Percentiles rank a stretch among this genome's conserved stretches.
These are phyloP conservation scores for Aureobasidium sp. DNA, from an alignment of 2,329 filamentous ascomycete genomes.

Conservation along the genomic window DNA sequence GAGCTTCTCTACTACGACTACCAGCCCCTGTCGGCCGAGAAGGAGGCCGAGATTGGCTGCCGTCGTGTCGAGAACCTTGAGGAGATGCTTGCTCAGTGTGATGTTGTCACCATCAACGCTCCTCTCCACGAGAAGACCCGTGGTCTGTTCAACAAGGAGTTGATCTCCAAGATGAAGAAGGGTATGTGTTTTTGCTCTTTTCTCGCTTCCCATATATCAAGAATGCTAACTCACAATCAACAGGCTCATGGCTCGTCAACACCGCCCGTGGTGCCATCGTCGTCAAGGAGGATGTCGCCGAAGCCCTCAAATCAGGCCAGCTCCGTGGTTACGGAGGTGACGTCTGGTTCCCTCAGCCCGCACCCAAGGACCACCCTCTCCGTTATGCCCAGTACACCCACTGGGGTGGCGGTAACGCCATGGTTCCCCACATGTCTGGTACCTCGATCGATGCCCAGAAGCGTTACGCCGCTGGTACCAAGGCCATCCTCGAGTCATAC, in stretches of 20 bases:
- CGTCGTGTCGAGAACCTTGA: slow-evolving; percentile 81
- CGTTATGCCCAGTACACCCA: slow-evolving; percentile 80
- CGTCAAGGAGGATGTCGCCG: slow-evolving; percentile 97
- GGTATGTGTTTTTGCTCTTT: slow-evolving; percentile 43
- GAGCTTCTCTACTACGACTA: slow-evolving; percentile 99
- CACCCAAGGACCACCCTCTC: slow-evolving; percentile 84
- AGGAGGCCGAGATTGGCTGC: slow-evolving; percentile 93
- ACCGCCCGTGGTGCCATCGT: slow-evolving; percentile 98
- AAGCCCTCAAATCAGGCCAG: slow-evolving; percentile 84
- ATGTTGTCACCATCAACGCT: slow-evolving; percentile 99
- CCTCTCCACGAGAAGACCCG: slow-evolving; percentile 96
- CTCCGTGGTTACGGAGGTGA: slow-evolving; percentile 82
- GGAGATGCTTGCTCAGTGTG: slow-evolving; percentile 90
- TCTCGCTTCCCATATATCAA: neutral
- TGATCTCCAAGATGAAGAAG: slow-evolving; percentile 98
- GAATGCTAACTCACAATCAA: slow-evolving; percentile 6
- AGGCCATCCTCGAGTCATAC: slow-evolving; percentile 87
- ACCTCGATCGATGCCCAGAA: slow-evolving; percentile 97
- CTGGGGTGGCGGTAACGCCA: slow-evolving; percentile 95
- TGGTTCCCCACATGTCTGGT: slow-evolving; percentile 98
- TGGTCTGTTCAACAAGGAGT: slow-evolving; percentile 96
- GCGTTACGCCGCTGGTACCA: slow-evolving; percentile 54
- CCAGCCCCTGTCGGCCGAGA: slow-evolving; percentile 80
- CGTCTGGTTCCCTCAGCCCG: slow-evolving; percentile 97
- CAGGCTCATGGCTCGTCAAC: slow-evolving; percentile 94